phyloP scores from a whole-genome alignment of 805 yeast species.

The Maudiozyma saulgeensis region DNA sequence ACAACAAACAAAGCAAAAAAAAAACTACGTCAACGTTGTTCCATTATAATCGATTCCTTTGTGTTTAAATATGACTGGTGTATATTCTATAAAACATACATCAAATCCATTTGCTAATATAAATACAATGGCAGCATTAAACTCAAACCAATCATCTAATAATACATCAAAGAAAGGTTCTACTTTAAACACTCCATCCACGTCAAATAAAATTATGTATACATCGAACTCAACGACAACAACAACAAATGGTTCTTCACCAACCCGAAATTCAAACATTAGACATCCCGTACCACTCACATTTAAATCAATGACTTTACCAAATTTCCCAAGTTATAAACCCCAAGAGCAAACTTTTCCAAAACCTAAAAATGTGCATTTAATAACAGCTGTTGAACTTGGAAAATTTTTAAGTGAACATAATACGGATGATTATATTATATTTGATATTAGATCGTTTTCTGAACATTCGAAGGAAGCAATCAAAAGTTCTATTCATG shows the following conservation, averaged over 20 bases:
- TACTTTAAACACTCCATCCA: neutral
- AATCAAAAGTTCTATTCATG: slow-evolving; percentile 53
- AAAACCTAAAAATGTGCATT: slow-evolving; percentile 15
- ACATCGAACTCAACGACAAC: neutral
- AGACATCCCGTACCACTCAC: neutral
- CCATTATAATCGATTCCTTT: too few species aligned
- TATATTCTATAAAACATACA: too few species aligned
- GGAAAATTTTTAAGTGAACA: slow-evolving; percentile 7
- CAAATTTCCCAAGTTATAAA: slow-evolving; percentile 10
- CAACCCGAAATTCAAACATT: neutral
- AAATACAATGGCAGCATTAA: neutral
- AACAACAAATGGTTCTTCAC: neutral
- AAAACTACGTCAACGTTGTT: too few species aligned
- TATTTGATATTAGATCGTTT: slow-evolving; percentile 66
- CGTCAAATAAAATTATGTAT: neutral
- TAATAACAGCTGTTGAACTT: slow-evolving; percentile 16
- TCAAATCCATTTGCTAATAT: neutral
- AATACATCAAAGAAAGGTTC: slow-evolving; percentile 22
- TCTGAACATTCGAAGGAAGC: slow-evolving; percentile 58
- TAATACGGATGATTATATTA: slow-evolving; percentile 6
- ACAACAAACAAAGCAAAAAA: too few species aligned
- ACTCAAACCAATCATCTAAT: too few species aligned
- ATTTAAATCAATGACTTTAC: slow-evolving; percentile 3
- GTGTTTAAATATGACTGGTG: too few species aligned
- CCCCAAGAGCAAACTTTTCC: slow-evolving; percentile 18